Evolutionary conservation across 306 rosid species (phyloP), one percentile per base, ranked within the genome.

Genomic region (Coriaria nepalensis): DNA sequence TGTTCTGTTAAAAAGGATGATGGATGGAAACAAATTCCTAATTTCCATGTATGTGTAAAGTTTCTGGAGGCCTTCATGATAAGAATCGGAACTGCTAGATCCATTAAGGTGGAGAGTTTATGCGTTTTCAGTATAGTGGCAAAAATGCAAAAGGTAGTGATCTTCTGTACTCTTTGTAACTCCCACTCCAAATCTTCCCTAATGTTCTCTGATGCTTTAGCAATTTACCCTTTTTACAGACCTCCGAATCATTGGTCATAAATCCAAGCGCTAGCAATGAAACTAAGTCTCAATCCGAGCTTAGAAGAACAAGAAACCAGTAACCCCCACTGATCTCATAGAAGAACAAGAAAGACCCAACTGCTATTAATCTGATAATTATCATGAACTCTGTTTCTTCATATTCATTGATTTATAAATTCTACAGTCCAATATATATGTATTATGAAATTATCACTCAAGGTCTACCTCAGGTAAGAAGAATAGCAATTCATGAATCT

Each of bases 381-480:
- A 34, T 20, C n/a, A n/a, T n/a, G n/a, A 20, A 20, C 29, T 20
- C 29, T 20, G 29, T 20, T 20, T 20, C 29, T 20, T 20, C n/a
- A n/a, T 20, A 20, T 20, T 20, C 29, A 20, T 3, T 20, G 29
- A 20, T 20, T 20, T 20, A 20, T 20, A 3, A 20, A 20, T 20
- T 20, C 1, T 72, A 75, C 95, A 90, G 97, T 69, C 97, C 95
- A 33, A 94, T 60, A 61, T 94, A 90, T 59, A 72, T 85, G 84
- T 72, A 40, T 60, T 86, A 84, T 62, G 94, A 81, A 35, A 90
- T 90, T 69, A 70, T 79, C 43, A 67, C 94, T 52, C 92, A 85
- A 51, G 95, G 92, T 72, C 78, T 90, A 57, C 77, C 71, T 35
- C 95, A 81, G 87, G 95, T 90, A 70, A 56, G 47, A 74, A 35